Evolutionary conservation across 352 stramenopile genomes (phyloP).

Genomic region (Phytophthora chlamydospora): DNA sequence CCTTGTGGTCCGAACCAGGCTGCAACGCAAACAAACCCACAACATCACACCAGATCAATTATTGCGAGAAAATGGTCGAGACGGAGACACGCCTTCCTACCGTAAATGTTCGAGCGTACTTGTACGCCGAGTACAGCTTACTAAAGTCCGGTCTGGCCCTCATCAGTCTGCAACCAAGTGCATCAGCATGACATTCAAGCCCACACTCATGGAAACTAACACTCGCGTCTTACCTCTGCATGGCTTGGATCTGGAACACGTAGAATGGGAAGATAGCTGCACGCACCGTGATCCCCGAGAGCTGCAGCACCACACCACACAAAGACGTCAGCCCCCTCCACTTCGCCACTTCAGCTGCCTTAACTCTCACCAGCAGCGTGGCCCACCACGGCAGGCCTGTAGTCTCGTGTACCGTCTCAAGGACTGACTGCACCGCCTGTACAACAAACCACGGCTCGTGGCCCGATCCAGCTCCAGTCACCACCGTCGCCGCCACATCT

Average conservation of each 20-base stretch:
- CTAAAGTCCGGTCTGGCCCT: conserved; percentile 60
- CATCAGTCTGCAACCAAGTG: conserved; percentile 36
- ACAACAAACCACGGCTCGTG: conserved; percentile 59
- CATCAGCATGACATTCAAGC: conserved; percentile 8
- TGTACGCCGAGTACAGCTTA: conserved; percentile 76
- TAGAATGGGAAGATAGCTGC: conserved; percentile 76
- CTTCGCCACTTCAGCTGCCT: neutral
- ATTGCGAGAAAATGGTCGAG: conserved; percentile 1
- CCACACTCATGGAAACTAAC: neutral
- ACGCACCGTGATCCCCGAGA: conserved; percentile 69
- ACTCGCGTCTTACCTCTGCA: conserved; percentile 46
- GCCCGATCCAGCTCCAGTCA: conserved; percentile 21
- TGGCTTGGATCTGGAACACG: conserved; percentile 72
- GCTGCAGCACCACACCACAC: conserved; percentile 23
- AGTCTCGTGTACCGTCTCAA: conserved; percentile 68
- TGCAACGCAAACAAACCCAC: too few species aligned
- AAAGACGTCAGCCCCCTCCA: neutral
- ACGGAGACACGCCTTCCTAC: conserved; percentile 34
- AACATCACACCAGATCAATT: conserved; percentile 14
- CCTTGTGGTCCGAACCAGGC: conserved; percentile 47
- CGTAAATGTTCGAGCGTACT: conserved; percentile 73
- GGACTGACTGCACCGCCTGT: conserved; percentile 58
- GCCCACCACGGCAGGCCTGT: conserved; percentile 83
- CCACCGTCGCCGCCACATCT: conserved; percentile 42
- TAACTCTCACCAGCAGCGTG: conserved; percentile 51